Evolutionary conservation across 164 flowering plant genomes (phyloP), one percentile per base, ranked within the genome.

Genomic region (Kalanchoe fedtschenkoi): DNA sequence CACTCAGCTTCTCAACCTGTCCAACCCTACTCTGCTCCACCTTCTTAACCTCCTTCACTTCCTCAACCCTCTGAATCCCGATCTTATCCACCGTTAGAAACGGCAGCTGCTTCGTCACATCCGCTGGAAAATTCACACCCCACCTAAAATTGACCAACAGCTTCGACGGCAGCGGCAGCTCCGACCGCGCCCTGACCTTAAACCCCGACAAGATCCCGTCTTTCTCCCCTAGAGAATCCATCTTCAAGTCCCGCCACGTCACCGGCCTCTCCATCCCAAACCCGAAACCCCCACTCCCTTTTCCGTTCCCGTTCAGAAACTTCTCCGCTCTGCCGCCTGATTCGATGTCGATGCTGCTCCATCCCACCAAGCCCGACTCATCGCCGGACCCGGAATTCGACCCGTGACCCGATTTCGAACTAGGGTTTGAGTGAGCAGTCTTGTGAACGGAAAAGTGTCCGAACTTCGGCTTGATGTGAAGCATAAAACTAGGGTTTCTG

Each of bases 51-150:
- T 29, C 71, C 60, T 70, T 70, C 61, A 51, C 77, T 68, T 75
- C 73, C 68, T 79, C 84, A 32, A 80, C 75, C 46, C 81, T 80
- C 80, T 85, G 86, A n/a, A 88, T 58, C 24, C 78, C 79, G 34
- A 91, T 71, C 83, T 87, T 91, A 60, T 85, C 83, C 38, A 88
- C 63, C 0, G 83, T 81, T 74, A 91, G 74, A 71, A 74, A 78
- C 0, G 95, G 96, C 76, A 85, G 33, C 54, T 66, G 69, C 39
- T 41, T 64, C 1, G 62, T 66, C 28, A 62, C 60, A 60, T 76
- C 78, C 5, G 66, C 64, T 2, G 87, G 78, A 19, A 85, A 72
- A 62, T 79, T 78, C 75, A 87, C 71, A 0, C 86, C 85, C 95
- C 95, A 89, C 41, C 95, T 61, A 61, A 75, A 69, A 63, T 74